phyloP scores from a whole-genome alignment of 202 grass and related monocot species.

The Carex arenaria region DNA sequence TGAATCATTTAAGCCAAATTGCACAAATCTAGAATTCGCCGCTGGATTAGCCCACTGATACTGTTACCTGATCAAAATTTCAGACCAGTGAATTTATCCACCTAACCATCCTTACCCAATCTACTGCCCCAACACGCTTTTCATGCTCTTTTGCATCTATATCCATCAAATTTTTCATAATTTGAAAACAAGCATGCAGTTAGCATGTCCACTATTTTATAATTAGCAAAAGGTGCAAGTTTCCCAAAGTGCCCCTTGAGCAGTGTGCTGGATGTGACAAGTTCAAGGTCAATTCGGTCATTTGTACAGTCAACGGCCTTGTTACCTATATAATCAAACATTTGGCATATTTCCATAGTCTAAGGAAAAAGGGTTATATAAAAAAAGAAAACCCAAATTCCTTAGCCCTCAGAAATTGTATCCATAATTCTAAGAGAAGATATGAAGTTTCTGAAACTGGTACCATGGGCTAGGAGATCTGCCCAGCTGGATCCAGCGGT shows the following conservation, averaged over 20 bases:
- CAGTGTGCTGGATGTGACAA: not conserved
- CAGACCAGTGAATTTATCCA: not conserved
- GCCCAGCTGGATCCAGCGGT: not conserved
- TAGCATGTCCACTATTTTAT: not conserved
- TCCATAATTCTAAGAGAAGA: not conserved
- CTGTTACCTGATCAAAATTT: not conserved
- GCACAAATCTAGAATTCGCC: not conserved
- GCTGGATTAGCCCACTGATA: not conserved
- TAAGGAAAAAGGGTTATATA: not conserved
- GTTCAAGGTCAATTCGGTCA: not conserved
- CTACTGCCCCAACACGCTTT: not conserved
- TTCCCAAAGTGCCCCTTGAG: not conserved
- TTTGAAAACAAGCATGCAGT: not conserved
- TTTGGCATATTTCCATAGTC: not conserved
- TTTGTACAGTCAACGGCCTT: not conserved
- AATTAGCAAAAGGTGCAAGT: not conserved
- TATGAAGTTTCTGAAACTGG: conserved; percentile 24
- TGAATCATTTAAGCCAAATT: not conserved
- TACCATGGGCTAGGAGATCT: conserved; percentile 15
- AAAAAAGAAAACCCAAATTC: not conserved
- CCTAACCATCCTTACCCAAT: not conserved
- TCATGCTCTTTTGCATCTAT: not conserved
- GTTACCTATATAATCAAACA: conserved; percentile 9
- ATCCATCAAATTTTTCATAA: not conserved
- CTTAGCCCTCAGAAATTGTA: not conserved